These are phyloP conservation scores for Tillandsia leiboldiana DNA, from an alignment of 176 grass and related monocot genomes.

Conservation along the genomic window DNA sequence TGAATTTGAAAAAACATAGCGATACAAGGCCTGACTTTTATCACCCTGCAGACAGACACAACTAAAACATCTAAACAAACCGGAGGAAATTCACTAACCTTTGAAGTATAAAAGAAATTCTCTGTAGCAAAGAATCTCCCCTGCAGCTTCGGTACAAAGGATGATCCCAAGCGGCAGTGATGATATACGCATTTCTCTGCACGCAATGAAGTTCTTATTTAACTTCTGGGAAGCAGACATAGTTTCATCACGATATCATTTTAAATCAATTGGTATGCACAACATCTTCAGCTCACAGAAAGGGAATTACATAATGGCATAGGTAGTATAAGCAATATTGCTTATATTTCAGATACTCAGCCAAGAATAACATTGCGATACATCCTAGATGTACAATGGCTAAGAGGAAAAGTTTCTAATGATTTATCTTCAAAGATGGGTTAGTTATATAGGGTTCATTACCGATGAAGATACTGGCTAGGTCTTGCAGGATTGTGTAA, in stretches of 20 bases:
- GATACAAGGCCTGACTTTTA: background rate
- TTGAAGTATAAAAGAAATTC: conserved; percentile 87
- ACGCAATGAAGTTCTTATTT: conserved; percentile 4
- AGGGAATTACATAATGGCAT: too few species aligned
- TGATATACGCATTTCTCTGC: conserved; percentile 60
- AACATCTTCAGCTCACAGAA: too few species aligned
- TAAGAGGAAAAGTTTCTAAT: too few species aligned
- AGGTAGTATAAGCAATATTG: too few species aligned
- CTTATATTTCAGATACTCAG: background rate
- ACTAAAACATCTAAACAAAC: background rate
- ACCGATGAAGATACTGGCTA: too few species aligned
- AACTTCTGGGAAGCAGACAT: too few species aligned
- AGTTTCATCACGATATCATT: background rate
- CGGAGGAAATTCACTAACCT: conserved; percentile 31
- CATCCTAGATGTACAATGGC: background rate
- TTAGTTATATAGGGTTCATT: too few species aligned
- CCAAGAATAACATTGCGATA: background rate
- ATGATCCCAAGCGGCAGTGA: conserved; percentile 50
- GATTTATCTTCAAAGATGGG: too few species aligned
- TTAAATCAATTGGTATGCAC: background rate
- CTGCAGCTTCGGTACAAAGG: conserved; percentile 54
- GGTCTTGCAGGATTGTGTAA: background rate
- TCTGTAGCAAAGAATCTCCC: conserved; percentile 85
- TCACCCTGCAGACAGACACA: background rate
- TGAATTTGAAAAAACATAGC: too few species aligned